Percentiles rank a stretch among this genome's conserved stretches.
phyloP scores from a whole-genome alignment of 2,329 filamentous ascomycete genomes.

The Periconia macrospinosa region DNA sequence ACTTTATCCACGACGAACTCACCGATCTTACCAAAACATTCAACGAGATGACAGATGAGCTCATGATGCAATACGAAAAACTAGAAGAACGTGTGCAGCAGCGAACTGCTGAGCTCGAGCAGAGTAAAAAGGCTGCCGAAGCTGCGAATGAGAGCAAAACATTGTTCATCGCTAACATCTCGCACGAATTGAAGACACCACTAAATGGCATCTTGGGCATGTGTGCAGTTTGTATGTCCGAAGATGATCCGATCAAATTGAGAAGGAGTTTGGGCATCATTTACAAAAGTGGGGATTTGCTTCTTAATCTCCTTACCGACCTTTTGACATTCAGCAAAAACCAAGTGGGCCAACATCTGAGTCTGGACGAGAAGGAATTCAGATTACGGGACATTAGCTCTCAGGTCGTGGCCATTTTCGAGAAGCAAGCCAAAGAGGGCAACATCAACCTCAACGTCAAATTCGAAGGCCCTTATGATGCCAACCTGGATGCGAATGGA shows the following conservation, averaged over 20 bases:
- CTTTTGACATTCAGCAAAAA: slow-evolving; percentile 93
- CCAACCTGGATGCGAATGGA: slow-evolving; percentile 41
- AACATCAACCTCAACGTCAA: slow-evolving; percentile 72
- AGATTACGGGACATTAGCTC: slow-evolving; percentile 79
- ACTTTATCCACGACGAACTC: slow-evolving; percentile 78
- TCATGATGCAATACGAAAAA: slow-evolving; percentile 81
- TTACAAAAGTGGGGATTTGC: slow-evolving; percentile 82
- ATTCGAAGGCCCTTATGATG: slow-evolving; percentile 61
- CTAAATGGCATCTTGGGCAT: slow-evolving; percentile 95
- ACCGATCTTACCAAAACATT: slow-evolving; percentile 84
- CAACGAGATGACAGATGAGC: slow-evolving; percentile 91
- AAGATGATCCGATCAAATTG: slow-evolving; percentile 75
- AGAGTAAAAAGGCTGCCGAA: slow-evolving; percentile 89
- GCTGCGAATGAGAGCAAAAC: slow-evolving; percentile 98
- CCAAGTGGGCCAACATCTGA: slow-evolving; percentile 83
- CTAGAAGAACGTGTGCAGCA: slow-evolving; percentile 83
- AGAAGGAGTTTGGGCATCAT: slow-evolving; percentile 84
- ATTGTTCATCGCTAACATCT: slow-evolving; percentile 94
- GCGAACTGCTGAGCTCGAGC: slow-evolving; percentile 80
- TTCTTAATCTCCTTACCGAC: slow-evolving; percentile 86
- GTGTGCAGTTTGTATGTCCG: slow-evolving; percentile 90
- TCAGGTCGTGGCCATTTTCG: slow-evolving; percentile 83
- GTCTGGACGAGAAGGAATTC: slow-evolving; percentile 83
- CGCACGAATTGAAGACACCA: slow-evolving; percentile 85
- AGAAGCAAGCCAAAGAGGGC: slow-evolving; percentile 82